Evolutionary conservation across 768 basidiomycete species (phyloP).

Genomic region (Mycena epipterygia): DNA sequence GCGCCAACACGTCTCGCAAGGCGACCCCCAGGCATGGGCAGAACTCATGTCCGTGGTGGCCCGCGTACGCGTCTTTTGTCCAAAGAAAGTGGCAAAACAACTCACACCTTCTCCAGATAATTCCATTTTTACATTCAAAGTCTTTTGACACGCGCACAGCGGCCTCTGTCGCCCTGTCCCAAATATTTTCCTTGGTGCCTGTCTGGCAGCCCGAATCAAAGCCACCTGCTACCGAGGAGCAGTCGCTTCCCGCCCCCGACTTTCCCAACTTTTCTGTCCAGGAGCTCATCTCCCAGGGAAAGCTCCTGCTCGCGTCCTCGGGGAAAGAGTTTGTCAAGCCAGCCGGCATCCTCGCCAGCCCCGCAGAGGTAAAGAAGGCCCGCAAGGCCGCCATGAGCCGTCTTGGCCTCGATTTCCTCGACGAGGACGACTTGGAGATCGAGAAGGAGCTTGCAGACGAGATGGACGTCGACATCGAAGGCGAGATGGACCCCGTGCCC

Average conservation of each 20-base stretch:
- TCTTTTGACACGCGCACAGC: constrained; percentile 94
- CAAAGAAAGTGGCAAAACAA: background rate
- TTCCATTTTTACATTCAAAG: constrained; percentile 92
- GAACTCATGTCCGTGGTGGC: constrained; percentile 93
- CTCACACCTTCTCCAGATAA: constrained; percentile 65
- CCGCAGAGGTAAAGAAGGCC: constrained; percentile 87
- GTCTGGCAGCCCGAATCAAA: constrained; percentile 70
- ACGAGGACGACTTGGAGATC: constrained; percentile 86
- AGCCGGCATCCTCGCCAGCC: constrained; percentile 75
- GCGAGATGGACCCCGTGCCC: constrained; percentile 67
- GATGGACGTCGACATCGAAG: constrained; percentile 89
- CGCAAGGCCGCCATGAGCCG: constrained; percentile 91
- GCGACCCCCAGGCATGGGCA: constrained; percentile 86
- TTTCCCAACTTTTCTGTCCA: constrained; percentile 85
- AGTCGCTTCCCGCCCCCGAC: constrained; percentile 57
- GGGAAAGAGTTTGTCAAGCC: constrained; percentile 93
- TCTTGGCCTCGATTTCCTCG: constrained; percentile 89
- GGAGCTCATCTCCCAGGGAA: constrained; percentile 81
- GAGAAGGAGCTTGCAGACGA: constrained; percentile 84
- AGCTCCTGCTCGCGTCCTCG: constrained; percentile 89
- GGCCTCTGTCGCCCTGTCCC: constrained; percentile 88
- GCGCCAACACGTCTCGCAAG: constrained; percentile 68
- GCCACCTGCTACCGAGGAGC: constrained; percentile 43
- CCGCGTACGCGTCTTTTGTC: constrained; percentile 65
- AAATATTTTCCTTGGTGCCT: constrained; percentile 88